phyloP scores from a whole-genome alignment of 2,329 filamentous ascomycete species.

The Ustulina deusta region DNA sequence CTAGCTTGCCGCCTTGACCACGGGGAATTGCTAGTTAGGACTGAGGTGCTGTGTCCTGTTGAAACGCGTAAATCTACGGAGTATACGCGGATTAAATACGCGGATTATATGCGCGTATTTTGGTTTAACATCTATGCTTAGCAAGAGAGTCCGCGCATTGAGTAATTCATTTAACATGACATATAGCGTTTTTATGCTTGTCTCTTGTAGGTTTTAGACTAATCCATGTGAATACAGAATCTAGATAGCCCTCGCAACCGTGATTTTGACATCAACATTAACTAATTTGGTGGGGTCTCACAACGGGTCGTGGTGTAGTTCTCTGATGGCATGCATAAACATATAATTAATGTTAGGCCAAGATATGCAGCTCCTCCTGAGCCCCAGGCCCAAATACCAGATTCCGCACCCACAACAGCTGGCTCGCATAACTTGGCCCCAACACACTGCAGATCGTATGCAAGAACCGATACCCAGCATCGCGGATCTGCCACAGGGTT shows the following conservation, averaged over 20 bases:
- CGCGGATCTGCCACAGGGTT: slow-evolving; percentile 48
- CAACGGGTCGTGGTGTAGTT: neutral
- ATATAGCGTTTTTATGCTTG: neutral
- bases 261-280: neutral
- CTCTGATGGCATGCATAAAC: neutral
- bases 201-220: neutral
- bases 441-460: slow-evolving; percentile 23
- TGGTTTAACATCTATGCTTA: neutral
- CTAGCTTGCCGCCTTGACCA: neutral
- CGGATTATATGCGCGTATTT: neutral
- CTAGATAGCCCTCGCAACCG: neutral
- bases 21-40: neutral
- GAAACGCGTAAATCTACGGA: neutral
- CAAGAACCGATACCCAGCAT: slow-evolving; percentile 28
- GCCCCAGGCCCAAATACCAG: slow-evolving; percentile 12
- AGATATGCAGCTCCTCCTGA: neutral
- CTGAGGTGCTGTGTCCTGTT: neutral
- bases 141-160: no score
- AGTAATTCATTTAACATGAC: neutral
- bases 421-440: slow-evolving; percentile 22
- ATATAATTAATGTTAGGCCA: neutral
- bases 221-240: neutral
- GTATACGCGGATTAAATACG: slow-evolving; percentile 6
- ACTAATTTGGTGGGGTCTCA: neutral
- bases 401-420: slow-evolving; percentile 27